phyloP scores from a whole-genome alignment of 2,329 filamentous ascomycete genomes.

The Coleophoma eucalyptorum region DNA sequence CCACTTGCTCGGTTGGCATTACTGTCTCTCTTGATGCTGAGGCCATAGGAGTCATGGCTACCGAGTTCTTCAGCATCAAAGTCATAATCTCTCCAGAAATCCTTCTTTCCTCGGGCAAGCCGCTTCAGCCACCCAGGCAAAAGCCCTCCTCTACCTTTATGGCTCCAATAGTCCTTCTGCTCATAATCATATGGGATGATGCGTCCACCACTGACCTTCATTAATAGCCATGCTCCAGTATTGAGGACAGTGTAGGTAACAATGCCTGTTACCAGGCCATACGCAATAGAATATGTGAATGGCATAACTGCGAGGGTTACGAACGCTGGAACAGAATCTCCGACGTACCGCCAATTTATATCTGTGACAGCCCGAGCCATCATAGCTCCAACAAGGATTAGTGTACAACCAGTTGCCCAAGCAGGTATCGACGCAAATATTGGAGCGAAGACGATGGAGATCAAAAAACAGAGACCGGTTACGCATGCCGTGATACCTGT shows the following conservation, averaged over 20 bases:
- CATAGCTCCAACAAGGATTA: conserved; percentile 83
- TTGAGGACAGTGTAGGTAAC: conserved; percentile 76
- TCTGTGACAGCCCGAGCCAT: conserved; percentile 76
- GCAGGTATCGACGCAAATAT: conserved; percentile 88
- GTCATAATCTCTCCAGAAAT: conserved; percentile 18
- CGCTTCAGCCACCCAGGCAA: conserved; percentile 15
- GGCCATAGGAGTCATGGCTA: conserved; percentile 7
- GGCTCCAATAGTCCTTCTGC: conserved; percentile 52
- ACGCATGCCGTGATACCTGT: conserved; percentile 81
- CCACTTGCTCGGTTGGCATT: background rate
- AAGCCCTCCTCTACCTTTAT: conserved; percentile 17
- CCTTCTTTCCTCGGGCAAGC: conserved; percentile 3
- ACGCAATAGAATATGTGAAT: conserved; percentile 85
- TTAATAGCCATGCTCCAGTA: conserved; percentile 63
- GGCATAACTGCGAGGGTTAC: conserved; percentile 83
- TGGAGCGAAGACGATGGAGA: conserved; percentile 84
- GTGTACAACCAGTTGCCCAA: conserved; percentile 86
- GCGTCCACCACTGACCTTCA: conserved; percentile 61
- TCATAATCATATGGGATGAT: conserved; percentile 73
- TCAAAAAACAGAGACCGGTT: conserved; percentile 79
- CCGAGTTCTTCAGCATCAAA: conserved; percentile 15
- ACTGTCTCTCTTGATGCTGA: background rate
- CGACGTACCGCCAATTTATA: conserved; percentile 86
- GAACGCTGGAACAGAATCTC: conserved; percentile 81
- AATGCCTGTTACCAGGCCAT: conserved; percentile 78